phyloP scores from a whole-genome alignment of 371 early-diverging fungal genomes.

The Mortierella sp. region DNA sequence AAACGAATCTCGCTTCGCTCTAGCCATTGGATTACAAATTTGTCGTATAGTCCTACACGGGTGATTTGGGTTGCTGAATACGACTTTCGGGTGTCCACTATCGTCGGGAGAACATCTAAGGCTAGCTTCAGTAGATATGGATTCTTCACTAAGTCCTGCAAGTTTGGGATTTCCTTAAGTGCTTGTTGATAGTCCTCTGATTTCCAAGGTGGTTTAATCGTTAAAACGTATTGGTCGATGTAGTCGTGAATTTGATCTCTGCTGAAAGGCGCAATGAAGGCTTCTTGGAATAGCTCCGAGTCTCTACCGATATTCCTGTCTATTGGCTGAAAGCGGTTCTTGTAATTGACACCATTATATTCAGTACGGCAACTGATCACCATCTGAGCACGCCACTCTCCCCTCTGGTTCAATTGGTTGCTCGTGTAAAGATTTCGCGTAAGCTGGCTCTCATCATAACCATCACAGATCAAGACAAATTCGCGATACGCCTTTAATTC shows the following conservation, averaged over 20 bases:
- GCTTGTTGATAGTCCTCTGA: conserved; percentile 10
- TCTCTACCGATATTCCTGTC: neutral
- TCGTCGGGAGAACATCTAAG: conserved; percentile 4
- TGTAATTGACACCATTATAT: conserved; percentile 1
- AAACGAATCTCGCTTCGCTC: neutral
- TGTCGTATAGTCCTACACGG: conserved; percentile 13
- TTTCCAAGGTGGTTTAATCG: neutral
- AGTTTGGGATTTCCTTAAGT: conserved; percentile 1
- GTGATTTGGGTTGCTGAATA: neutral
- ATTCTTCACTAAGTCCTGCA: neutral
- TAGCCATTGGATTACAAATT: conserved; percentile 5
- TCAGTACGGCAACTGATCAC: conserved; percentile 22
- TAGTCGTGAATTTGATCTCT: conserved; percentile 17
- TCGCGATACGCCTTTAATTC: conserved; percentile 10
- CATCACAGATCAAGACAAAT: conserved; percentile 14
- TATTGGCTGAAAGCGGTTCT: neutral
- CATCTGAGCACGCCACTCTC: neutral
- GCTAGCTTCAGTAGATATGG: conserved; percentile 12
- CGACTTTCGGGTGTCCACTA: neutral
- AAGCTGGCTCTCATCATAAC: conserved; percentile 5
- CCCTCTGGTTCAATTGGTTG: conserved; percentile 16
- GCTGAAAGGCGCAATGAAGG: conserved; percentile 11
- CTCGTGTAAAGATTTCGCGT: conserved; percentile 6
- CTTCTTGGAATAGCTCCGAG: conserved; percentile 6
- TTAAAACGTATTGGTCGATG: conserved; percentile 2